A percentile compares a stretch with the other conserved stretches of the same genome.
These are phyloP conservation scores for Xylaria sp. DNA, from an alignment of 2,329 filamentous ascomycete genomes.

Conservation along the genomic window DNA sequence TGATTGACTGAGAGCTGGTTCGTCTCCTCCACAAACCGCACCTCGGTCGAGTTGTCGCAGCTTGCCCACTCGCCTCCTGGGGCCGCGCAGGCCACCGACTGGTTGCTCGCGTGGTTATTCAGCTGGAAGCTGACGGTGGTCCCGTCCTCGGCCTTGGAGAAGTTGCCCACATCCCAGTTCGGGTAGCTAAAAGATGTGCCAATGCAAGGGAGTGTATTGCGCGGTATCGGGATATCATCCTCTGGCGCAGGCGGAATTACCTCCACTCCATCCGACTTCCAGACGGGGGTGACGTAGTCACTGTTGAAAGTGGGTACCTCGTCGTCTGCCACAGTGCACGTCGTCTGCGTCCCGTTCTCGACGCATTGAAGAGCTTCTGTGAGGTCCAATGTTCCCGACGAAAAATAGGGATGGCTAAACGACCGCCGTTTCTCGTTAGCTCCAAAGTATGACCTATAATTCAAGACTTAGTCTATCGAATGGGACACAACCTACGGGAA, in stretches of 20 bases:
- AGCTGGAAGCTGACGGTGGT: constrained; percentile 12
- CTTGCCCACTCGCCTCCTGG: constrained; percentile 10
- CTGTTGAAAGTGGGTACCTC: constrained; percentile 6
- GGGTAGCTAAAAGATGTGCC: constrained; percentile 24
- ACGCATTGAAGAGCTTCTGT: constrained; percentile 11
- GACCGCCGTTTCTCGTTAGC: neutral
- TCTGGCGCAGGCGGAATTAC: constrained; percentile 14
- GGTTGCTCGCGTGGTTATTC: constrained; percentile 22
- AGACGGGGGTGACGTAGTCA: constrained; percentile 19
- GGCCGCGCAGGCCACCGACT: constrained; percentile 9
- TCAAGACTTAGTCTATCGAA: neutral
- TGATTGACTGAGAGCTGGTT: constrained; percentile 16
- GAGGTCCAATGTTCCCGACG: constrained; percentile 12
- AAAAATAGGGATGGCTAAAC: constrained; percentile 16
- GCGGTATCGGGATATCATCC: constrained; percentile 3
- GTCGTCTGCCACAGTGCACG: constrained; percentile 13
- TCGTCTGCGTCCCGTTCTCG: constrained; percentile 14
- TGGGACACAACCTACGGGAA: constrained; percentile 17
- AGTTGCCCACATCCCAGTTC: constrained; percentile 21
- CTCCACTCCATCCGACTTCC: constrained; percentile 14
- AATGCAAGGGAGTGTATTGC: constrained; percentile 22
- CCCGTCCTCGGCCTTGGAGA: constrained; percentile 3
- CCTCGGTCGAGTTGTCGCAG: constrained; percentile 17
- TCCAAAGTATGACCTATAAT: neutral
- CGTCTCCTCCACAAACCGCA: constrained; percentile 7